A percentile compares a stretch with the other conserved stretches of the same genome.
Conservation (phyloP, 805 yeast species). For the Wickerhamiella dianesei region DNA sequence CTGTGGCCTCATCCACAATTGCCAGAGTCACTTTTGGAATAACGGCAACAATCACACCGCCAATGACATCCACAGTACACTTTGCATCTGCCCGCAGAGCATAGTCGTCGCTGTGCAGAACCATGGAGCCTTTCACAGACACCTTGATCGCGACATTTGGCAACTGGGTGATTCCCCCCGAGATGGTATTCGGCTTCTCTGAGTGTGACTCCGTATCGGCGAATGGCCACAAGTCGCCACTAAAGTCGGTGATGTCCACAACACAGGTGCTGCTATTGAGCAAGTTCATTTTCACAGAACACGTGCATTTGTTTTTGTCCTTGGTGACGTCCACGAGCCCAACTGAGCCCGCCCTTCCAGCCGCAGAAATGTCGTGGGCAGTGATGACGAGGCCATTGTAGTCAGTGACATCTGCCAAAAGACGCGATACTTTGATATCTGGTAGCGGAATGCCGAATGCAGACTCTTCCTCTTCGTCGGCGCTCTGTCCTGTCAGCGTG, state of each 20-base stretch:
- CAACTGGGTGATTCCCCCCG: no score
- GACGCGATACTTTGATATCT: not conserved
- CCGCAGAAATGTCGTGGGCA: not conserved
- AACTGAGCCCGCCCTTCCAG: not conserved
- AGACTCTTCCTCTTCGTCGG: no score
- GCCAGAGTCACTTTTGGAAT: not conserved
- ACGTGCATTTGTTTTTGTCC: not conserved
- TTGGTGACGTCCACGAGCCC: not conserved
- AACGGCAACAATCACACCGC: not conserved
- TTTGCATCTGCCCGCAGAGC: not conserved
- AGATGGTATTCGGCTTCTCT: no score
- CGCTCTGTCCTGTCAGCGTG: no score
- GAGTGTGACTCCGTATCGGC: no score
- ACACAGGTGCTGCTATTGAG: not conserved
- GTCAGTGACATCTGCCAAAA: not conserved
- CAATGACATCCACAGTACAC: not conserved
- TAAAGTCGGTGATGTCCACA: not conserved
- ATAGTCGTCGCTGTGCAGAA: not conserved
- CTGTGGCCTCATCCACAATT: constrained; percentile 1
- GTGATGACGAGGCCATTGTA: not conserved
- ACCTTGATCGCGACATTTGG: not conserved
- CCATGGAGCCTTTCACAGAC: not conserved
- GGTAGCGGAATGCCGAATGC: not conserved
- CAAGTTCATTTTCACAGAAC: not conserved
- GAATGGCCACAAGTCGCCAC: not conserved